Percentiles rank a stretch among this genome's conserved stretches.
Conservation (phyloP, 768 basidiomycete genomes). For the Fistulinella prunicolor region DNA sequence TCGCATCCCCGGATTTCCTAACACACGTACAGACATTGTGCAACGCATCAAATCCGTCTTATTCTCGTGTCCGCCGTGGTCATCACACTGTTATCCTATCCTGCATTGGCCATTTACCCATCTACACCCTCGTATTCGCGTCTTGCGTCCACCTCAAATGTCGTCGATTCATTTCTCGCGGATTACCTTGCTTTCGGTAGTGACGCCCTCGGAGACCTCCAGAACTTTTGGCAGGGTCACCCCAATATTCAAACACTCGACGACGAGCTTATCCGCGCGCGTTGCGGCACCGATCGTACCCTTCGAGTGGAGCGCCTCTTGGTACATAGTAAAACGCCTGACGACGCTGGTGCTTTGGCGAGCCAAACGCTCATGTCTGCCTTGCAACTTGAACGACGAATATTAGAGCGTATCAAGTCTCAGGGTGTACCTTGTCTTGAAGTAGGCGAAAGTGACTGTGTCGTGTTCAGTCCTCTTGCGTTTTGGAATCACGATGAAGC, state of each 20-base stretch:
- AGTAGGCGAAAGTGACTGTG: slow-evolving; percentile 51
- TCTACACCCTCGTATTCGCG: slow-evolving; percentile 63
- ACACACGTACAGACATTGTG: slow-evolving; percentile 63
- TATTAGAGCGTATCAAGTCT: slow-evolving; percentile 44
- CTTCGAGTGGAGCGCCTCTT: slow-evolving; percentile 77
- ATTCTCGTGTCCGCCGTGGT: slow-evolving; percentile 86
- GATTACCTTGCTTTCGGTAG: slow-evolving; percentile 51
- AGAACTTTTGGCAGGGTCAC: slow-evolving; percentile 69
- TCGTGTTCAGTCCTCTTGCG: slow-evolving; percentile 68
- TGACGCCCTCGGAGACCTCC: slow-evolving; percentile 59
- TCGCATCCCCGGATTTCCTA: not conserved
- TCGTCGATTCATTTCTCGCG: slow-evolving; percentile 62
- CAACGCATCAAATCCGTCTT: slow-evolving; percentile 85
- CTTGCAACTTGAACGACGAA: slow-evolving; percentile 58
- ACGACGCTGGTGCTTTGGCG: slow-evolving; percentile 51
- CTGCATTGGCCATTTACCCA: slow-evolving; percentile 82
- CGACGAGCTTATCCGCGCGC: slow-evolving; percentile 68
- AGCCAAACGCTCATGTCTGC: slow-evolving; percentile 61
- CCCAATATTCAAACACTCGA: slow-evolving; percentile 60
- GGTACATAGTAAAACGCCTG: slow-evolving; percentile 49
- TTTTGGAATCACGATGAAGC: slow-evolving; percentile 71
- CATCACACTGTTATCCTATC: slow-evolving; percentile 86
- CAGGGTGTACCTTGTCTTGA: slow-evolving; percentile 53
- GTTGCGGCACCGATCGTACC: slow-evolving; percentile 66
- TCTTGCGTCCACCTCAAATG: slow-evolving; percentile 49